These are phyloP conservation scores for Lasiosphaeria miniovina DNA, from an alignment of 495 filamentous ascomycete genomes.

Conservation along the genomic window DNA sequence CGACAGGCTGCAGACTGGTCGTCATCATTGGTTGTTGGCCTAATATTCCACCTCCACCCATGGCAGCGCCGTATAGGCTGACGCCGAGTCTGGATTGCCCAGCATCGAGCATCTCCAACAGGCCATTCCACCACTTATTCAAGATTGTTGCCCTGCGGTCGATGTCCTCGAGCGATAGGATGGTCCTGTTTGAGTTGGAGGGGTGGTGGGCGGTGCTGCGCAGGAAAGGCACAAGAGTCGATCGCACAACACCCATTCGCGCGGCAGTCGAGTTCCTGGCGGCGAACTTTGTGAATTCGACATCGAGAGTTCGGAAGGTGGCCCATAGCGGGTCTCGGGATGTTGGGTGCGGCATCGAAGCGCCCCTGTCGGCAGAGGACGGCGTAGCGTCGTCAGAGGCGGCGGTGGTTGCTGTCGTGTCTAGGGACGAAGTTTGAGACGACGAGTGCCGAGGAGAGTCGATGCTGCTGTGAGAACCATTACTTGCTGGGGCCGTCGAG, in stretches of 20 bases:
- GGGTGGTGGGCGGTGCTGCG: constrained; percentile 66
- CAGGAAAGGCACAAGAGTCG: constrained; percentile 81
- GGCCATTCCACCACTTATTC: constrained; percentile 93
- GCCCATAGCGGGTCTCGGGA: constrained; percentile 86
- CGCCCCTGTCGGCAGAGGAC: constrained; percentile 40
- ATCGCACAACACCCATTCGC: constrained; percentile 77
- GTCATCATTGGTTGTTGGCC: constrained; percentile 58
- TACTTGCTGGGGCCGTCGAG: constrained; percentile 12
- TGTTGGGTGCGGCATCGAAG: constrained; percentile 43
- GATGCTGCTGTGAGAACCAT: constrained; percentile 24
- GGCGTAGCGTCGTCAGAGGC: constrained; percentile 58
- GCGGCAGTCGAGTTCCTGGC: constrained; percentile 65
- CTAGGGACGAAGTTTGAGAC: constrained; percentile 39
- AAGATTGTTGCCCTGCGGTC: constrained; percentile 79
- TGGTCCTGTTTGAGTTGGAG: constrained; percentile 57
- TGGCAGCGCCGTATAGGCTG: constrained; percentile 54
- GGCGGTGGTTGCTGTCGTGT: constrained; percentile 51
- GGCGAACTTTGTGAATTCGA: constrained; percentile 81
- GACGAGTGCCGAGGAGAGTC: constrained; percentile 51
- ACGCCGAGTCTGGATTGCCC: constrained; percentile 39
- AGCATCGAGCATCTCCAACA: constrained; percentile 81
- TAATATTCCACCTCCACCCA: constrained; percentile 6
- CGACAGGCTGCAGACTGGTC: constrained; percentile 28
- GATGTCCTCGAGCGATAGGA: constrained; percentile 70
- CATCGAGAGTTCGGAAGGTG: constrained; percentile 75